Evolutionary conservation across 2,329 filamentous ascomycete genomes (phyloP).

Genomic region (Dryadomyces quercus-mongolicae): DNA sequence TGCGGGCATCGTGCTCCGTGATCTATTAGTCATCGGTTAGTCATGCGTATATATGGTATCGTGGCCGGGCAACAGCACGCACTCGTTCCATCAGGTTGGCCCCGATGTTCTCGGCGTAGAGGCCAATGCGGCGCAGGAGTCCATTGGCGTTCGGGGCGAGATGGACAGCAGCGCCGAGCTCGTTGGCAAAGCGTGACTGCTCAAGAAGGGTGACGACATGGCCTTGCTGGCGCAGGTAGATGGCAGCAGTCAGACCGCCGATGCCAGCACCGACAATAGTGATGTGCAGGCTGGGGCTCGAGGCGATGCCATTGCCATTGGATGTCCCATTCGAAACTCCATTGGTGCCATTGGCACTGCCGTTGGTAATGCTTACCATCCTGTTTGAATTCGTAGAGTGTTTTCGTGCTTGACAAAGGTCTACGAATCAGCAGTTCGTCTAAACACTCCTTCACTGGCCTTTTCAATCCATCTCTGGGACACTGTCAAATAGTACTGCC

Average conservation of each 20-base stretch:
- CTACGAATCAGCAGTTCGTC: neutral
- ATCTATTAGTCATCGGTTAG: neutral
- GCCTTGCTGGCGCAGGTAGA: conserved; percentile 38
- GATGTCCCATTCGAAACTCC: neutral
- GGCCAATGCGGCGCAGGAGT: conserved; percentile 30
- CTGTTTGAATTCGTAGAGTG: neutral
- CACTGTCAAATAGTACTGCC: neutral
- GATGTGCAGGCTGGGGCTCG: conserved; percentile 4
- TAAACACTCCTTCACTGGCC: neutral
- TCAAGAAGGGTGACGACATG: conserved; percentile 36
- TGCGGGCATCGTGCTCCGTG: conserved; percentile 3
- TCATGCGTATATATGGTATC: neutral
- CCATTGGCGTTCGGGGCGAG: conserved; percentile 48
- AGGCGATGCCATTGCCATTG: too few relatives aligned
- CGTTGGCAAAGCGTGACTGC: conserved; percentile 41
- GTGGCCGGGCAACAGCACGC: neutral
- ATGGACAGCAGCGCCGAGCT: conserved; percentile 42
- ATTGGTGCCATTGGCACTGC: neutral
- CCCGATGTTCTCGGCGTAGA: conserved; percentile 25
- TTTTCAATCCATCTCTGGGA: neutral
- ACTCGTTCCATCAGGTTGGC: conserved; percentile 16
- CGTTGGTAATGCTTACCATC: neutral
- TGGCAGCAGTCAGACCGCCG: conserved; percentile 38
- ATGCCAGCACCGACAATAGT: conserved; percentile 26
- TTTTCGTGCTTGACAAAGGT: neutral